Evolutionary conservation across 179 eudicot genomes (phyloP).

Genomic region (Gypsophila paniculata): DNA sequence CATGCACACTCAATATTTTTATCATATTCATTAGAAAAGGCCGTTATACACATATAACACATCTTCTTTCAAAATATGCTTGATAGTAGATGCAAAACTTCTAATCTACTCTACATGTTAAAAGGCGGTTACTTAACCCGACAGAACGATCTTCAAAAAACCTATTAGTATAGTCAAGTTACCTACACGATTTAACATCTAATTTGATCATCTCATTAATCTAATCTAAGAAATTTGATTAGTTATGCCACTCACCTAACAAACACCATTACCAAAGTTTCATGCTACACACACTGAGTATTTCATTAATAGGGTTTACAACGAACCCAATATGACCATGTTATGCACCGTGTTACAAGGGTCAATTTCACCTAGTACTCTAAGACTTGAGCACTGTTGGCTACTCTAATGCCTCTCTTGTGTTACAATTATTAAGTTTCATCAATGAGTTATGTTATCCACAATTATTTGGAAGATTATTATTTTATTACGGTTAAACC

Average conservation of each 20-base stretch:
- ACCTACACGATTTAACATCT: conserved; percentile 1
- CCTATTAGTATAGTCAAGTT: background rate
- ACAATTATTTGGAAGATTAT: background rate
- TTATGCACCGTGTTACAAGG: background rate
- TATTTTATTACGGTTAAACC: too few species aligned
- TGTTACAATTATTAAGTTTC: background rate
- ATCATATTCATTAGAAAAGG: too few species aligned
- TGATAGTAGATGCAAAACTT: too few species aligned
- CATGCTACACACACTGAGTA: background rate
- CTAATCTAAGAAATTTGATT: conserved; percentile 9
- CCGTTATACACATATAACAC: too few species aligned
- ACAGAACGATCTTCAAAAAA: conserved; percentile 7
- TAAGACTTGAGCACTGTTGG: background rate
- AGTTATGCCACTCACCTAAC: conserved; percentile 14
- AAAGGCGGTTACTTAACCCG: conserved; percentile 4
- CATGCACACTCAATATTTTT: too few species aligned
- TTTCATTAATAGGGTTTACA: background rate
- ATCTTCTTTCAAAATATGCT: too few species aligned
- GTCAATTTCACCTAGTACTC: background rate
- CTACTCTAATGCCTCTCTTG: background rate
- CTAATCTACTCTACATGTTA: background rate
- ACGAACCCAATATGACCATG: background rate
- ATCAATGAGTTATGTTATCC: background rate
- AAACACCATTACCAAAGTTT: conserved; percentile 6
- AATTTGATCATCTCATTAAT: background rate